Evolutionary conservation across 495 filamentous ascomycete genomes (phyloP).

Genomic region (Hyaloscypha hepaticicola): DNA sequence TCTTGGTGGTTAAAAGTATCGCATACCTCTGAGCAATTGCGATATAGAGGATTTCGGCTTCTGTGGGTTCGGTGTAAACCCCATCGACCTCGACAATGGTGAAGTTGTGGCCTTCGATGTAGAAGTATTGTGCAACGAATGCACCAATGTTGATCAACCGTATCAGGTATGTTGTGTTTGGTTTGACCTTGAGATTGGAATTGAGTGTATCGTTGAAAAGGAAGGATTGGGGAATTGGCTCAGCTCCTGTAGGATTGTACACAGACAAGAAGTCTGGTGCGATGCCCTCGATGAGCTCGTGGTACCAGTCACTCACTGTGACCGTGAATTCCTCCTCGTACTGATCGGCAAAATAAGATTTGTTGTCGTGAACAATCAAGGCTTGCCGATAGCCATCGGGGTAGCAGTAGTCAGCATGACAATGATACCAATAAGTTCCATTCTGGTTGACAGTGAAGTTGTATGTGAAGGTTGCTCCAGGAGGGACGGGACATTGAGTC

Average conservation of each 20-base stretch:
- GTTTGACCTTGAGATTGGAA: constrained; percentile 52
- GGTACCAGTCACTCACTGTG: constrained; percentile 69
- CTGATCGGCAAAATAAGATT: constrained; percentile 54
- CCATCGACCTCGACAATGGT: constrained; percentile 54
- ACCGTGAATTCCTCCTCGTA: constrained; percentile 67
- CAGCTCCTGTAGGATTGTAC: constrained; percentile 55
- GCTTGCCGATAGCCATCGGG: constrained; percentile 69
- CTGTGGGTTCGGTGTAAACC: constrained; percentile 55
- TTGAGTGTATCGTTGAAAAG: constrained; percentile 68
- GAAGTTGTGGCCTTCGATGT: constrained; percentile 69
- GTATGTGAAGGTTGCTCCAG: constrained; percentile 59
- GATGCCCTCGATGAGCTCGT: constrained; percentile 53
- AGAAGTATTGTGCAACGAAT: constrained; percentile 65
- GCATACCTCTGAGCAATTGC: constrained; percentile 48
- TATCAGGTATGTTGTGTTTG: constrained; percentile 76
- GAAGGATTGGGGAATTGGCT: constrained; percentile 64
- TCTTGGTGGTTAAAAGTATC: constrained; percentile 49
- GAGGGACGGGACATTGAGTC: constrained; percentile 52
- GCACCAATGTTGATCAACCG: constrained; percentile 68
- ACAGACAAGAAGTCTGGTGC: constrained; percentile 60
- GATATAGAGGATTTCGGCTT: constrained; percentile 54
- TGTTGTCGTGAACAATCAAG: constrained; percentile 67
- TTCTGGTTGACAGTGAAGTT: constrained; percentile 63
- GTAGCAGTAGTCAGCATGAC: constrained; percentile 26
- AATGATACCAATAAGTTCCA: constrained; percentile 25